Percentiles rank a stretch among this genome's conserved stretches.
Conservation (phyloP, 225 moss, liverwort and hornwort species). For the Physcomitrium patens region DNA sequence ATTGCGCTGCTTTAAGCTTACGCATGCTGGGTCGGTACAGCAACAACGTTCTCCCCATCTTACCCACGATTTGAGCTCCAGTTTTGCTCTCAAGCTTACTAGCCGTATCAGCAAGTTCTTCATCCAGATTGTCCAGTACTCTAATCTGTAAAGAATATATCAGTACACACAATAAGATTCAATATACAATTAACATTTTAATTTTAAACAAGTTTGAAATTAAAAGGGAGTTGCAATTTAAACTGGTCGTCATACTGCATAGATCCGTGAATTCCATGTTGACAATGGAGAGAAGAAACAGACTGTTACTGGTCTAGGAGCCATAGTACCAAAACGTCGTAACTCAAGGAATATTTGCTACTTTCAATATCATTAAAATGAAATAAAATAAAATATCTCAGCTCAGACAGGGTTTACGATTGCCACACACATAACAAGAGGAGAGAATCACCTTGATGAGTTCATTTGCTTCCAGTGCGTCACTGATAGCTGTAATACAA, state of each 20-base stretch:
- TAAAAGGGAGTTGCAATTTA: neutral
- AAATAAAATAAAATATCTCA: neutral
- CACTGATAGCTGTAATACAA: constrained; percentile 78
- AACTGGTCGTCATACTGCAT: neutral
- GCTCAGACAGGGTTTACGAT: neutral
- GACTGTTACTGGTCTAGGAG: neutral
- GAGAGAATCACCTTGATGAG: constrained; percentile 70
- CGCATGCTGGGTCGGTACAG: constrained; percentile 81
- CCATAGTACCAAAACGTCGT: neutral
- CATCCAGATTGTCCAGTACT: constrained; percentile 76
- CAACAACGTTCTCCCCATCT: constrained; percentile 78
- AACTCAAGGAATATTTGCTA: too few species aligned
- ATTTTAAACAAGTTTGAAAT: neutral
- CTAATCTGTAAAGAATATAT: constrained; percentile 49
- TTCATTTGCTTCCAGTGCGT: constrained; percentile 87
- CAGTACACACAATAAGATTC: constrained; percentile 10
- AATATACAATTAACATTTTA: neutral
- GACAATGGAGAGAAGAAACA: neutral
- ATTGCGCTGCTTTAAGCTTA: constrained; percentile 64
- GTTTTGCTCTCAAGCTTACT: constrained; percentile 61
- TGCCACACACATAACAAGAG: neutral
- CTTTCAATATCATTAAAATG: too few species aligned
- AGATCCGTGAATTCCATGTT: too few species aligned
- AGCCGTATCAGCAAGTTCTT: constrained; percentile 61
- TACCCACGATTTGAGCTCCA: constrained; percentile 79